phyloP scores from a whole-genome alignment of 805 yeast species.

The Candida pseudofarinosa region DNA sequence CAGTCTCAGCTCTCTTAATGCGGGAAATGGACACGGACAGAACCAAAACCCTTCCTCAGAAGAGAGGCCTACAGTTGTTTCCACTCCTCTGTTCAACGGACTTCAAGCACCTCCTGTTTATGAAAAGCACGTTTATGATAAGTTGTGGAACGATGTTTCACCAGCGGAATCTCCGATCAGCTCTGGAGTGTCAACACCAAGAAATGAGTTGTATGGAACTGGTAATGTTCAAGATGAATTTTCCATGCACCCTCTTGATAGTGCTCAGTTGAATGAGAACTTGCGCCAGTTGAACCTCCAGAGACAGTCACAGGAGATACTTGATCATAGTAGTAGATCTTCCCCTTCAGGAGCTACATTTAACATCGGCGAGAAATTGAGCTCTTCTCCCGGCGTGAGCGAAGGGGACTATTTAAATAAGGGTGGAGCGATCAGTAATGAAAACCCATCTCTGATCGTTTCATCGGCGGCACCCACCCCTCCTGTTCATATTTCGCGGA shows the following conservation, averaged over 20 bases:
- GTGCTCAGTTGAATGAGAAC: constrained; percentile 45
- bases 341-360: constrained; percentile 8
- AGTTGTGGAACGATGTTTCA: constrained; percentile 66
- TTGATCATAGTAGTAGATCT: constrained; percentile 8
- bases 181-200: constrained; percentile 42
- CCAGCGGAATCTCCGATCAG: constrained; percentile 44
- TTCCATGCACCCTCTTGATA: constrained; percentile 38
- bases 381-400: neutral
- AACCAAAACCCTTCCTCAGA: constrained; percentile 7
- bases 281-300: constrained; percentile 49
- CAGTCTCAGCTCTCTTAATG: neutral
- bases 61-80: constrained; percentile 21
- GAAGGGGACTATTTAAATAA: constrained; percentile 32
- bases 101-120: constrained; percentile 83
- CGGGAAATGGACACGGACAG: constrained; percentile 11
- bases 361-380: constrained; percentile 2
- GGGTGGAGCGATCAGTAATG: constrained; percentile 7
- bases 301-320: constrained; percentile 37
- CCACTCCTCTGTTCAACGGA: constrained; percentile 32
- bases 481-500: constrained; percentile 55
- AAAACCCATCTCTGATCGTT: neutral
- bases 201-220: constrained; percentile 7
- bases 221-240: constrained; percentile 14
- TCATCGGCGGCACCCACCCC: constrained; percentile 39
- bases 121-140: constrained; percentile 75